A percentile compares a stretch with the other conserved stretches of the same genome.
Evolutionary conservation across 2,329 filamentous ascomycete species (phyloP).

Genomic region (Thelonectria olida): DNA sequence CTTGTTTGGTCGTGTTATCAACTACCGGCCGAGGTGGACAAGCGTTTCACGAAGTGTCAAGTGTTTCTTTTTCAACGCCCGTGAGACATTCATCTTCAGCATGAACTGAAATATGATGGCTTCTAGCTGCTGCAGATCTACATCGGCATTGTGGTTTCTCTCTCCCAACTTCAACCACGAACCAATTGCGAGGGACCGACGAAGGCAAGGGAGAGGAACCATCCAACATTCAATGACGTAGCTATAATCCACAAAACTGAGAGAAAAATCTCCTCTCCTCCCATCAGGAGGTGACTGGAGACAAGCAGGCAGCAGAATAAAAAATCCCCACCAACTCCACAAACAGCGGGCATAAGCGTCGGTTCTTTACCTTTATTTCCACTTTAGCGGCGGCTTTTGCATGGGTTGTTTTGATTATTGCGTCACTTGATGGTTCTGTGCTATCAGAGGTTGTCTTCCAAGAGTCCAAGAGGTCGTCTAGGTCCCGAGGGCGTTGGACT

Average conservation of each 20-base stretch:
- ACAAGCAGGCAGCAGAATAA: slow-evolving; percentile 24
- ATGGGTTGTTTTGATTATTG: background rate
- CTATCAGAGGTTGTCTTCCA: background rate
- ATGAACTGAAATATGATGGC: background rate
- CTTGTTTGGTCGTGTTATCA: background rate
- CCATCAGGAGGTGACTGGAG: slow-evolving; percentile 4
- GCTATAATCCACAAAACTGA: background rate
- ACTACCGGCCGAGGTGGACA: background rate
- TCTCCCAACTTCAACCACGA: background rate
- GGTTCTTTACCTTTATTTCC: slow-evolving; percentile 16
- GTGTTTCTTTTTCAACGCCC: background rate
- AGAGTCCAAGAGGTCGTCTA: background rate
- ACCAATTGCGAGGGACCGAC: background rate
- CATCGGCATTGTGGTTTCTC: too few relatives aligned
- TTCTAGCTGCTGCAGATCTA: too few relatives aligned
- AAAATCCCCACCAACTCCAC: slow-evolving; percentile 17
- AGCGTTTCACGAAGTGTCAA: background rate
- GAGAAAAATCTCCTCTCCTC: background rate
- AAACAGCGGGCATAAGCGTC: slow-evolving; percentile 11
- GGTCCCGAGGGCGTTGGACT: background rate
- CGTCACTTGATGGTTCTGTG: background rate
- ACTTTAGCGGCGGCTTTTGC: slow-evolving; percentile 3
- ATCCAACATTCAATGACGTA: slow-evolving; percentile 3
- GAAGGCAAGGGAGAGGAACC: background rate
- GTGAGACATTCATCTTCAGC: slow-evolving; percentile 6